Percentiles rank a stretch among this genome's conserved stretches.
Evolutionary conservation across 2,329 filamentous ascomycete genomes (phyloP).

Genomic region (Tetracladium maxilliforme): DNA sequence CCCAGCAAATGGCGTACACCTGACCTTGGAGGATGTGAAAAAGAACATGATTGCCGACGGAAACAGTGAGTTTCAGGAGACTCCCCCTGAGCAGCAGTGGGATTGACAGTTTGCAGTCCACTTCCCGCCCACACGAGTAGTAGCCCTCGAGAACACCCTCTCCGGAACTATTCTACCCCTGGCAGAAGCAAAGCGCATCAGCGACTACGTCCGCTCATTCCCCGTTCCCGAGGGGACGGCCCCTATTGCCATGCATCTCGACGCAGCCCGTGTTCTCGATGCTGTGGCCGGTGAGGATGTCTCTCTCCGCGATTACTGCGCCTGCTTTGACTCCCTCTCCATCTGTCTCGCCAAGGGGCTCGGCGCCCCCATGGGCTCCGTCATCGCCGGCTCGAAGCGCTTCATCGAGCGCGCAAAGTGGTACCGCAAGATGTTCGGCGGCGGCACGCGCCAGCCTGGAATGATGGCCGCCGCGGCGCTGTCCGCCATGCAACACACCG

Average conservation of each 20-base stretch:
- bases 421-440: constrained; percentile 57
- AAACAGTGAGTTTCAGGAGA: too few species aligned
- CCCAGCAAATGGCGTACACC: too few species aligned
- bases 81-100: too few species aligned
- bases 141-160: constrained; percentile 26
- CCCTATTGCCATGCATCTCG: constrained; percentile 32
- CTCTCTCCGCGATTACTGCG: constrained; percentile 23
- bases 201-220: constrained; percentile 14
- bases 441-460: constrained; percentile 59
- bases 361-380: constrained; percentile 34
- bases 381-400: constrained; percentile 21
- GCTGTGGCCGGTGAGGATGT: constrained; percentile 26
- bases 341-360: constrained; percentile 38
- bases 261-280: constrained; percentile 37
- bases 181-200: constrained; percentile 16
- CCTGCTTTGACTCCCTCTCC: constrained; percentile 29
- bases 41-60: too few species aligned
- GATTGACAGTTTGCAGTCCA: too few species aligned
- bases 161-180: constrained; percentile 19
- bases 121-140: constrained; percentile 22
- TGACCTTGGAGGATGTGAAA: too few species aligned
- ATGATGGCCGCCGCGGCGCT: constrained; percentile 57
- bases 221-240: too few species aligned
- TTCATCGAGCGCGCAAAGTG: constrained; percentile 23
- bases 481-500: constrained; percentile 56